A percentile compares a stretch with the other conserved stretches of the same genome.
phyloP scores from a whole-genome alignment of 257 asterid genomes.

The Gynochthodes officinalis region DNA sequence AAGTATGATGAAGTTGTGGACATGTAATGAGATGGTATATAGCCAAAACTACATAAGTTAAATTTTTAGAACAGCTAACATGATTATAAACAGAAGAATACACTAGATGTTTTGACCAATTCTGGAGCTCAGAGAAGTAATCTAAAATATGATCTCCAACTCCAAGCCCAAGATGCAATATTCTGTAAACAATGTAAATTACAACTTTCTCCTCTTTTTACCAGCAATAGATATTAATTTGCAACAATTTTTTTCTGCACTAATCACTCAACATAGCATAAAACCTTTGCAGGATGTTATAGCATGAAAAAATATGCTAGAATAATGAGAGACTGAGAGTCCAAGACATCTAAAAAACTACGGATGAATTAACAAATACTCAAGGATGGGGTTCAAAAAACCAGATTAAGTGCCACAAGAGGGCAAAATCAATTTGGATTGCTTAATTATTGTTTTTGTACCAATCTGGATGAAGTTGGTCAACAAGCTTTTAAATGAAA shows the following conservation, averaged over 20 bases:
- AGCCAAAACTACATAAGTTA: not conserved
- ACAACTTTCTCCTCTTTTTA: not conserved
- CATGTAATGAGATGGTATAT: not conserved
- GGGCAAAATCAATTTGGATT: not conserved
- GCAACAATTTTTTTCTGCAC: not conserved
- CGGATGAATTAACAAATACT: not conserved
- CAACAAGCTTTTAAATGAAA: not conserved
- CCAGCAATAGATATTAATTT: not conserved
- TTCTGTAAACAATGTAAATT: not conserved
- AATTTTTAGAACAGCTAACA: not conserved
- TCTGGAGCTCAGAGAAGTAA: not conserved
- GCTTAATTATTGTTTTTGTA: not conserved
- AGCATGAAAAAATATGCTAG: not conserved
- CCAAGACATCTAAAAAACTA: not conserved
- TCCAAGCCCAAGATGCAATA: not conserved
- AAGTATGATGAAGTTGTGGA: not conserved
- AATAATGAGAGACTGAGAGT: not conserved
- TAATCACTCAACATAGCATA: not conserved
- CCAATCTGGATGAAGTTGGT: not conserved
- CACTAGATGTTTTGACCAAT: not conserved
- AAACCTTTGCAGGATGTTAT: not conserved
- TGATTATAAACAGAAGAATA: not conserved
- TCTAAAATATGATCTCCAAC: not conserved
- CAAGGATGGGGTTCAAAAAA: not conserved
- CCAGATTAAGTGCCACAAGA: not conserved